Evolutionary conservation across 805 yeast genomes (phyloP), one percentile per base, ranked within the genome.

Genomic region (Candida sphagnicola): DNA sequence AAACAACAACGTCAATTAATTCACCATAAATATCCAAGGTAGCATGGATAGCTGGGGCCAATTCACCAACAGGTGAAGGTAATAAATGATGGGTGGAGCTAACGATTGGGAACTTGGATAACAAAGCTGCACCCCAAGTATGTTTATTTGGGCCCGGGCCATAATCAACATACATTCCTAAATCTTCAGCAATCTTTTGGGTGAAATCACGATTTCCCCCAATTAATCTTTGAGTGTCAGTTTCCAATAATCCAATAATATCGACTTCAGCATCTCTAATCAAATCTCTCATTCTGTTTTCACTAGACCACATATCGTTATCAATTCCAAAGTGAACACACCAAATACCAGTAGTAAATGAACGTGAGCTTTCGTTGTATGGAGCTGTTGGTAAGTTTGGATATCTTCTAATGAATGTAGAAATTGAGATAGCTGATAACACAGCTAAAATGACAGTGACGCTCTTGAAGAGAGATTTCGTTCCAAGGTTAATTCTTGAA

Each of bases 101-200:
- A 40, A 93, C 50, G 45, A 93, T 93, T 21, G 99, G 99, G 75
- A 91, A 93, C 57, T 90, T 88, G 15, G 97, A 90, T 48, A 93
- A 69, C 44, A 93, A 70, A 2, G 93, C 93, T 35, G 90, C 84
- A 30, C 99, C 99, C 99, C 99, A 93, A 0, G 99, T 93, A 65
- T 93, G 98, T 61, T 90, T 84, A 59, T 89, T 87, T 38, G 98
- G 97, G 11, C 97, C 96, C 5, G 99, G 99, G 5, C 99, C 99
- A 57, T 80, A 93, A 61, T 93, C 99, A 16, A 82, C 90, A 57
- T 93, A 93, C 91, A 88, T 88, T 30, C 87, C 91, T 49, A 93
- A 72, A 50, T 91, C 95, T 61, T 89, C 95, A 1, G 96, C 96
- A 39, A 93, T 65, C 47, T 81, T 78, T 65, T 87, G 96, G 0